Evolutionary conservation across 495 filamentous ascomycete genomes (phyloP), one percentile per base, ranked within the genome.

Genomic region (Cercophora newfieldiana): DNA sequence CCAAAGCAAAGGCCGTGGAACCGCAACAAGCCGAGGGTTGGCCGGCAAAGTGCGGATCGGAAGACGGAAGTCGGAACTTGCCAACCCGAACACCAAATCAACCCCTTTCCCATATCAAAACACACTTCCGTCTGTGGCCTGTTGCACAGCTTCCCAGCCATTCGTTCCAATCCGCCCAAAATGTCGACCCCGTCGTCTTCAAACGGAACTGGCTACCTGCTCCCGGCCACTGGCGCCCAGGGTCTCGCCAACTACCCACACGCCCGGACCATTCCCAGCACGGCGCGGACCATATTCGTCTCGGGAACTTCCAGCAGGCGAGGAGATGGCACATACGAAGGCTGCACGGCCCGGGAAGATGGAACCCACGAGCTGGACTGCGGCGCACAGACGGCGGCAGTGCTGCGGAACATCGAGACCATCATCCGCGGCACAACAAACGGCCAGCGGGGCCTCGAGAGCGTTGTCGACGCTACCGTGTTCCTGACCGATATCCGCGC

Each of bases 171-270:
- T 47, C 8, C 19, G 5, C 0, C 21, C 28, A 44, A 44, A 2
- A 44, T 44, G 44, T 47, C 21, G 26, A 66, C 68, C 61, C 21
- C 56, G 22, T n/a, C n/a, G n/a, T 66, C 66, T 5, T 26, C 66
- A 53, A 74, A 72, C 69, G 66, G 68, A 44, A 70, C 68, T 19
- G 60, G 61, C 59, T 73, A 63, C 54, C 57, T 73, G 44, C 69
- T 71, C 53, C 69, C 67, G 1, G 37, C 66, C 24, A 62, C 53
- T 16, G 64, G 66, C 10, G 62, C 72, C 4, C 71, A 71, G 21
- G 69, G 69, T 8, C 69, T 72, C 14, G 72, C 72, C 66, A 74
- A 72, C 60, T 74, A 74, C 66, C 69, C 70, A 1, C 72, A 74
- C 59, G 72, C 72, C 21, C 67, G 72, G 31, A 70, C 64, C 26